Evolutionary conservation across 2,329 filamentous ascomycete species (phyloP).

Genomic region (Drechslerella stenobrocha): DNA sequence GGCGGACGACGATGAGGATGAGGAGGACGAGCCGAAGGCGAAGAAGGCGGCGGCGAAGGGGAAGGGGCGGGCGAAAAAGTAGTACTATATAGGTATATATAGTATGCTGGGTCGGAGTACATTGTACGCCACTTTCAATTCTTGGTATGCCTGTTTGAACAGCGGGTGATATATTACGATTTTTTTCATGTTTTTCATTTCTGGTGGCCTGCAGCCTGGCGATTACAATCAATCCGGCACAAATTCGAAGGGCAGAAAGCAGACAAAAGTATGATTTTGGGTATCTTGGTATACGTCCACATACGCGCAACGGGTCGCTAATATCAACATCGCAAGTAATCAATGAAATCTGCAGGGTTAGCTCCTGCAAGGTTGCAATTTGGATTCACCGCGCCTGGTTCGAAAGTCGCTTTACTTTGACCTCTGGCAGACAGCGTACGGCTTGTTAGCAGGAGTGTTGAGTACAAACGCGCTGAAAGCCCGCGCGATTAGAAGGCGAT

Average conservation of each 20-base stretch:
- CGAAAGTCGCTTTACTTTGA: slow-evolving; percentile 41
- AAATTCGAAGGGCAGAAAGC: no score
- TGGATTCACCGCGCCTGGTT: slow-evolving; percentile 31
- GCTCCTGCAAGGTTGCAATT: no score
- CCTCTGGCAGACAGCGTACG: slow-evolving; percentile 5
- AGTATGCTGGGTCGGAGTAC: background rate
- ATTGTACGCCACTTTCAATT: no score
- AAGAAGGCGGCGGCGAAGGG: slow-evolving; percentile 53
- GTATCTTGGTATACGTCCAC: no score
- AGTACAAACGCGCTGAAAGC: no score
- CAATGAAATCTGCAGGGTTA: no score
- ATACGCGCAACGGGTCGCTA: background rate
- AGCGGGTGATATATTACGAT: no score
- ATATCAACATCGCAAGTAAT: no score
- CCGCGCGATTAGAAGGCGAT: background rate
- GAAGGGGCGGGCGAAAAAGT: slow-evolving; percentile 37
- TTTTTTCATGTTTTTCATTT: no score
- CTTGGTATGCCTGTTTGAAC: no score
- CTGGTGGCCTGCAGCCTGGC: no score
- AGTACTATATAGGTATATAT: slow-evolving; percentile 13
- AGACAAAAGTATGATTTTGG: background rate
- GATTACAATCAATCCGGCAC: no score
- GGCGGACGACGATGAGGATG: slow-evolving; percentile 29
- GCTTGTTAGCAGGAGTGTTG: background rate
- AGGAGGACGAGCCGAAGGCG: slow-evolving; percentile 53